A percentile compares a stretch with the other conserved stretches of the same genome.
phyloP scores from a whole-genome alignment of 306 rosid genomes.

The Vigna unguiculata region DNA sequence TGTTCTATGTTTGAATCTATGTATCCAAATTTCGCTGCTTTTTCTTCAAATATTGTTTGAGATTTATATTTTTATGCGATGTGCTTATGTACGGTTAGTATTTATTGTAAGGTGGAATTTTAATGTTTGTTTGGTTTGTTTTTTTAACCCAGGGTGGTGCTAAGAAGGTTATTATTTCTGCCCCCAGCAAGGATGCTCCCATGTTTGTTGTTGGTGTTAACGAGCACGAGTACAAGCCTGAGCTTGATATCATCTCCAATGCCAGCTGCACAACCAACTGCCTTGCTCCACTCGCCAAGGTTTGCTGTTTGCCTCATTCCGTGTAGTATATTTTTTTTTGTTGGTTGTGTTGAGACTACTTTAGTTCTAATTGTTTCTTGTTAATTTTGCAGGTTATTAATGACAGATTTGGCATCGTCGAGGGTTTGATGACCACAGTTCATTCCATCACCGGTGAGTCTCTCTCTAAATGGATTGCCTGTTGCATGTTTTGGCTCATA shows the following conservation, averaged over 20 bases:
- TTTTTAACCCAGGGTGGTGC: slow-evolving; percentile 74
- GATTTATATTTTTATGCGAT: not conserved
- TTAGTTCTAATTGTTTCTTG: not conserved
- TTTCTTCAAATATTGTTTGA: not conserved
- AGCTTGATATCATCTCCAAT: slow-evolving; percentile 66
- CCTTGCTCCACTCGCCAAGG: slow-evolving; percentile 92
- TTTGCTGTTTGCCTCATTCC: not conserved
- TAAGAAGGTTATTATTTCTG: slow-evolving; percentile 90
- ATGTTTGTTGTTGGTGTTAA: slow-evolving; percentile 94
- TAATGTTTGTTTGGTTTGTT: not conserved
- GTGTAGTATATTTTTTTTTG: not conserved
- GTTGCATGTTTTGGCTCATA: not conserved
- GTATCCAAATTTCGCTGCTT: not conserved
- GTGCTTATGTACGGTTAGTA: not conserved
- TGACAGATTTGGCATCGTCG: slow-evolving; percentile 86
- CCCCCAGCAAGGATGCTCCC: slow-evolving; percentile 95
- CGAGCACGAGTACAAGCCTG: slow-evolving; percentile 79
- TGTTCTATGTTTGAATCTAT: too few species aligned
- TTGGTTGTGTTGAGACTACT: not conserved
- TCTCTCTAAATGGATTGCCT: rapidly evolving
- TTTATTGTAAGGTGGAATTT: not conserved
- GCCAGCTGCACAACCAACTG: slow-evolving; percentile 95
- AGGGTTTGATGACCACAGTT: slow-evolving; percentile 91
- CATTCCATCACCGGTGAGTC: slow-evolving; percentile 82
- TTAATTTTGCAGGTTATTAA: slow-evolving; percentile 67